Evolutionary conservation across 441 rosid species (phyloP).

Genomic region (Breynia disticha): DNA sequence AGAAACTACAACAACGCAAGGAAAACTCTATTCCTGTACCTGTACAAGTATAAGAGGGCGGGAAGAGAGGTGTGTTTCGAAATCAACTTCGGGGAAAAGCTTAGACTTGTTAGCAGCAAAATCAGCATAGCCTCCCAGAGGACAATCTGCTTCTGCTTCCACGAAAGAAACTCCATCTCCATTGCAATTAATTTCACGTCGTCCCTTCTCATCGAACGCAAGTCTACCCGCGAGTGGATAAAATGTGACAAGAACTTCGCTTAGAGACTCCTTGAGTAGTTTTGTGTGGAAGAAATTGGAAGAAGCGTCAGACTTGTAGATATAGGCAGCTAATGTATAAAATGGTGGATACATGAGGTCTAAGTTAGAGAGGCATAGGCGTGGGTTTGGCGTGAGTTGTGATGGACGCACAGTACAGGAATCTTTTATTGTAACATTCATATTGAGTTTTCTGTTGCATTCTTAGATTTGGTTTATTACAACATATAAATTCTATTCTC

Average conservation of each 20-base stretch:
- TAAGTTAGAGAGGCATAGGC: constrained; percentile 22
- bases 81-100: constrained; percentile 3
- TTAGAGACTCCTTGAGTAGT: constrained; percentile 9
- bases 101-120: neutral
- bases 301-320: neutral
- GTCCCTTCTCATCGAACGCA: constrained; percentile 3
- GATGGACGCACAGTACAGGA: constrained; percentile 13
- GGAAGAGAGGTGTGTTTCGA: neutral
- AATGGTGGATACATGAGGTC: constrained; percentile 6
- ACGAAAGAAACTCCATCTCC: neutral
- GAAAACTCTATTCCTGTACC: too few relatives aligned
- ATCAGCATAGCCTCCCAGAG: neutral
- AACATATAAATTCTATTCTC: too few relatives aligned
- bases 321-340: constrained; percentile 1
- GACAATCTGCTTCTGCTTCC: constrained; percentile 3
- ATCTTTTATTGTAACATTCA: too few relatives aligned
- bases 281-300: neutral
- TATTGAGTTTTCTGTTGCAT: too few relatives aligned
- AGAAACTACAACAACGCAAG: too few relatives aligned
- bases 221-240: constrained; percentile 15
- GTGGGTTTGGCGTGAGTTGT: constrained; percentile 17
- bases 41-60: constrained; percentile 5
- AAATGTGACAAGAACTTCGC: constrained; percentile 11
- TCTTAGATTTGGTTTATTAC: too few relatives aligned
- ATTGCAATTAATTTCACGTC: neutral